A percentile compares a stretch with the other conserved stretches of the same genome.
Evolutionary conservation across 1,284 basidiomycete species (phyloP).

Genomic region (Sporisorium sorghi): DNA sequence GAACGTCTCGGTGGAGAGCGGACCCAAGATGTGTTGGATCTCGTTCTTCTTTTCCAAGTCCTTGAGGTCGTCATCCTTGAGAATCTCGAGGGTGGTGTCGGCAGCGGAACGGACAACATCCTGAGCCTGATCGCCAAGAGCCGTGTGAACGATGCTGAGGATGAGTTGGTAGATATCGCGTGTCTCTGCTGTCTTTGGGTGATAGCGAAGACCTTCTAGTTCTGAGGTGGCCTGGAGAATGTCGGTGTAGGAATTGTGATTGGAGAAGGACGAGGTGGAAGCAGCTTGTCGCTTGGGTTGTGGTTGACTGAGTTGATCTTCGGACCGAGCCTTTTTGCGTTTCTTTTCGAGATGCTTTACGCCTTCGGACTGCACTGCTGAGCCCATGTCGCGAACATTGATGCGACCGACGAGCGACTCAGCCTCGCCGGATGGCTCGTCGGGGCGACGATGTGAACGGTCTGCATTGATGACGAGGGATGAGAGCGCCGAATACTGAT

Average conservation of each 20-base stretch:
- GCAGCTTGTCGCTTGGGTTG: conserved; percentile 65
- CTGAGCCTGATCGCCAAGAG: conserved; percentile 91
- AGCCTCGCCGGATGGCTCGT: conserved; percentile 92
- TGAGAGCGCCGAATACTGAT: conserved; percentile 68
- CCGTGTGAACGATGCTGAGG: conserved; percentile 76
- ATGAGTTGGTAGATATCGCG: conserved; percentile 94
- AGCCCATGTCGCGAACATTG: conserved; percentile 91
- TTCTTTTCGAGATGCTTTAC: conserved; percentile 96
- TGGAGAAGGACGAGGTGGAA: conserved; percentile 75
- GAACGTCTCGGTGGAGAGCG: conserved; percentile 81
- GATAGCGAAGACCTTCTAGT: conserved; percentile 90
- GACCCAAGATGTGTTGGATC: conserved; percentile 82
- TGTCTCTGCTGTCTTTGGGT: conserved; percentile 92
- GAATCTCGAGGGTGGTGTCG: conserved; percentile 86
- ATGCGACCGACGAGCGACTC: conserved; percentile 93
- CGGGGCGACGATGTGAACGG: conserved; percentile 54
- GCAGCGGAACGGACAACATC: conserved; percentile 95
- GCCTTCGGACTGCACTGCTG: conserved; percentile 82
- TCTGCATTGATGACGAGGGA: conserved; percentile 66
- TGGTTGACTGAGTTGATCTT: conserved; percentile 49
- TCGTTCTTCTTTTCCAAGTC: conserved; percentile 99
- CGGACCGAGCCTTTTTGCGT: conserved; percentile 73
- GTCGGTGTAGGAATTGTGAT: conserved; percentile 73
- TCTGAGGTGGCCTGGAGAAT: conserved; percentile 76
- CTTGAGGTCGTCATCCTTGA: conserved; percentile 90